phyloP scores from a whole-genome alignment of 2,329 filamentous ascomycete genomes.

The Daldinia sp. region DNA sequence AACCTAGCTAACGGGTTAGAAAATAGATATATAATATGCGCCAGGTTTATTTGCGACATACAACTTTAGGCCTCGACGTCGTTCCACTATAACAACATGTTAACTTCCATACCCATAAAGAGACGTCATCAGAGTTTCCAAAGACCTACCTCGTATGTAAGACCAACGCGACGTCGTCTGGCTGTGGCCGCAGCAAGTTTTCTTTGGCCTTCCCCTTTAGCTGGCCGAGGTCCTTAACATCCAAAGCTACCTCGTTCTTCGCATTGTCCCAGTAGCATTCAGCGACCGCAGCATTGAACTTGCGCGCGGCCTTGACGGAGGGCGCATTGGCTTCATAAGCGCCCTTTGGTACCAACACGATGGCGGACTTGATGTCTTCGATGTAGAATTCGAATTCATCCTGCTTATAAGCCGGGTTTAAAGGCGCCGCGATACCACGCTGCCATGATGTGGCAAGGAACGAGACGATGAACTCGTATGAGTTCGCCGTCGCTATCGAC shows the following conservation, averaged over 20 bases:
- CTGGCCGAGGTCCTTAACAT: conserved; percentile 79
- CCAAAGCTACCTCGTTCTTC: conserved; percentile 72
- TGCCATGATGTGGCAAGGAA: conserved; percentile 90
- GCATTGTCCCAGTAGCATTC: conserved; percentile 82
- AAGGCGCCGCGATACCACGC: conserved; percentile 81
- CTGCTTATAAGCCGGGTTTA: conserved; percentile 89
- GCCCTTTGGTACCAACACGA: conserved; percentile 79
- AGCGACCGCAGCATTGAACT: conserved; percentile 83
- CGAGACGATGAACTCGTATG: conserved; percentile 86
- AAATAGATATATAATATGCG: conserved; percentile 1
- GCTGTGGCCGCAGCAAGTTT: conserved; percentile 59
- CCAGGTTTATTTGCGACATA: conserved; percentile 49
- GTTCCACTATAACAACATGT: conserved; percentile 65
- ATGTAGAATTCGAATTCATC: conserved; percentile 94
- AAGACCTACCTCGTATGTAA: conserved; percentile 71
- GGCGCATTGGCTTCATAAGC: conserved; percentile 71
- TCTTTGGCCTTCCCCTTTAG: conserved; percentile 57
- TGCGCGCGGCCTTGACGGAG: conserved; percentile 78
- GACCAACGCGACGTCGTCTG: conserved; percentile 83
- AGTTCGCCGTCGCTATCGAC: conserved; percentile 84
- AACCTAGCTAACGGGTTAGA: conserved; percentile 55
- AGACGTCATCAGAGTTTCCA: not conserved
- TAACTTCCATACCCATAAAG: conserved; percentile 30
- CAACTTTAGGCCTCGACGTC: conserved; percentile 85
- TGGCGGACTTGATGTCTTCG: conserved; percentile 80